Conservation (phyloP, 108 stramenopile species). For the Nitzschia palea region DNA sequence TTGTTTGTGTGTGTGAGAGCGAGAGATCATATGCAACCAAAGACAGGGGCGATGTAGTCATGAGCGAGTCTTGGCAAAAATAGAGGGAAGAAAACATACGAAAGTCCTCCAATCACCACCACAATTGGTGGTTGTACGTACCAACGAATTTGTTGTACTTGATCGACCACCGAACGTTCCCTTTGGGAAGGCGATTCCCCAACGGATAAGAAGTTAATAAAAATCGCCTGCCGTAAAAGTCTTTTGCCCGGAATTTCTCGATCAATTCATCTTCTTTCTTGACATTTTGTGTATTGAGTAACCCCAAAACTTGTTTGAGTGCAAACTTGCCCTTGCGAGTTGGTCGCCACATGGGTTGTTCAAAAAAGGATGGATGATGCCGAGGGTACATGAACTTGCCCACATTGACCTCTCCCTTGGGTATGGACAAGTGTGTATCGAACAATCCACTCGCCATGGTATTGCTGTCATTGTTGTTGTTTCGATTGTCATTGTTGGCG, state of each 20-base stretch:
- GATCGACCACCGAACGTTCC: conserved; percentile 58
- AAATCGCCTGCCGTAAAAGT: conserved; percentile 70
- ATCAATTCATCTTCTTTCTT: conserved; percentile 39
- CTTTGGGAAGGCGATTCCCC: conserved; percentile 40
- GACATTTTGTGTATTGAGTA: conserved; percentile 45
- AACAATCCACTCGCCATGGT: not conserved
- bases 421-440: conserved; percentile 75
- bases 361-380: conserved; percentile 78
- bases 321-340: conserved; percentile 55
- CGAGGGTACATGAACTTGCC: conserved; percentile 68
- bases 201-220: conserved; percentile 70
- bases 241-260: conserved; percentile 58
- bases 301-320: conserved; percentile 70
- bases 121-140: conserved; percentile 19
- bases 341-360: conserved; percentile 70
- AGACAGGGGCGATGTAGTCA: too few species aligned
- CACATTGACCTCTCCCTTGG: conserved; percentile 68
- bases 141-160: conserved; percentile 63
- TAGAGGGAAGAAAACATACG: not conserved
- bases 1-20: too few species aligned
- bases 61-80: too few species aligned
- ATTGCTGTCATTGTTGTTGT: not conserved
- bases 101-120: not conserved
- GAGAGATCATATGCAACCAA: too few species aligned
- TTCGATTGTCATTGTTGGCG: conserved; percentile 10